Base-by-base conservation (phyloP, 2,329 filamentous ascomycete genomes). In the Paecilomyces formosus region DNA sequence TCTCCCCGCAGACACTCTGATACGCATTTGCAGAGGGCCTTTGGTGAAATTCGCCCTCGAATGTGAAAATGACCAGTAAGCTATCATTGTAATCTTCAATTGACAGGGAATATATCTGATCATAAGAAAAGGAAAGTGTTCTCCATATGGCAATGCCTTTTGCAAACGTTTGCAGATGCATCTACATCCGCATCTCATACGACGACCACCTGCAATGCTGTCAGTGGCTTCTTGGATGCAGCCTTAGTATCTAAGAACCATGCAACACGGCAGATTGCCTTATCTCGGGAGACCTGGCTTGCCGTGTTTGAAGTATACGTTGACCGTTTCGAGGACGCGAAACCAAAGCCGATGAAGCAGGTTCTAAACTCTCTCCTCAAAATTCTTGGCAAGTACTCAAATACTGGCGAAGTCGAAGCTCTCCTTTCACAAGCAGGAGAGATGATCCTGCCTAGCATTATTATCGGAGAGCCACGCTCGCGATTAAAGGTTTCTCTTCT, bases 341-440 rank as follows among this genome's bases (percentile, higher is more conserved):
- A 75, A 55, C 70, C 74, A 22, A 79, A 78, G 64, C 72, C 76
- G 22, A 70, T 79, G 65, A 76, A 75, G 62, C 75, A 78, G 59
- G 68, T 80, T 1, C 60, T 80, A 54, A 66, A 70, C 55, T 74
- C 74, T n/a, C 58, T 79, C 57, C 67, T 68, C 39, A 71, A 65
- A 21, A 70, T 74, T 11, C 58, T 75, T 53, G 67, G 61, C 12
- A 72, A 69, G 28, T 64, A 67, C 51, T 64, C 66, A 30, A 61
- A 65, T 49, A 13, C 11, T 50, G 67, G 30, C 9, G 67, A 68
- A 22, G 31, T 65, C 12, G 59, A 62, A 18, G 59, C 57, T 1
- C 68, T 75, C 22, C 62, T 66, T 30, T 56, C 56, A 6, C 62
- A 63, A 7, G 57, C 75, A 15, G 58, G 66, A 3, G 60, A 68